Evolutionary conservation across 148 eudicot species (phyloP).

Genomic region (Vaccinium corymbosum): DNA sequence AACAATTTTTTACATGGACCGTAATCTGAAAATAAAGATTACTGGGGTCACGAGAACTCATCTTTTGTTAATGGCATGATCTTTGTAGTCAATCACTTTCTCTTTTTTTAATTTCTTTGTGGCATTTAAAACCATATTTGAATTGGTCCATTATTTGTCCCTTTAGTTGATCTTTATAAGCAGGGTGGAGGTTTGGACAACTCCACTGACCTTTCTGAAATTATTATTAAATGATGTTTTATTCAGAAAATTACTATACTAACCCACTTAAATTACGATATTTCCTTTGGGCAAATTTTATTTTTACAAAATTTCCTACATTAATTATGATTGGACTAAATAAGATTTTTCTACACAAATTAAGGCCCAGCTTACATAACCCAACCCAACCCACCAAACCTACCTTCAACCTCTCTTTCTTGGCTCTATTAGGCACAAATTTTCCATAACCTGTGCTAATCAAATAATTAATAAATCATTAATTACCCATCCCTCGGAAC

Average conservation of each 20-base stretch:
- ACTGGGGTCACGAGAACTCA: background rate
- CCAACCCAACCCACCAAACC: background rate
- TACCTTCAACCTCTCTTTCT: background rate
- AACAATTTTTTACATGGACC: background rate
- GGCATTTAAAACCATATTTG: conserved; percentile 17
- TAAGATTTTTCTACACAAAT: background rate
- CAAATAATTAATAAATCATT: background rate
- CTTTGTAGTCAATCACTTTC: conserved; percentile 7
- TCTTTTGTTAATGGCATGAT: conserved; percentile 4
- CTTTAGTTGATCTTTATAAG: background rate
- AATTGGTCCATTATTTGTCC: conserved; percentile 15
- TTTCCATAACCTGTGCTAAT: too few species aligned
- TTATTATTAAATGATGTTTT: background rate
- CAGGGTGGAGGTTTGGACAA: conserved; percentile 14
- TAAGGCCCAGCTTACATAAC: background rate
- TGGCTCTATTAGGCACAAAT: background rate
- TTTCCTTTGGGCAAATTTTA: background rate
- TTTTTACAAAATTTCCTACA: too few species aligned
- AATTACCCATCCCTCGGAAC: background rate
- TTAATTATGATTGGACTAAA: too few species aligned
- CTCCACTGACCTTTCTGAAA: conserved; percentile 11
- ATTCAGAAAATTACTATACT: background rate
- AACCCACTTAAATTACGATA: background rate
- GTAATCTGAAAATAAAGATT: background rate
- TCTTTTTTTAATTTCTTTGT: conserved; percentile 7